A percentile compares a stretch with the other conserved stretches of the same genome.
Evolutionary conservation across 2,329 filamentous ascomycete genomes (phyloP).

Genomic region (Biscogniauxia mediterranea): DNA sequence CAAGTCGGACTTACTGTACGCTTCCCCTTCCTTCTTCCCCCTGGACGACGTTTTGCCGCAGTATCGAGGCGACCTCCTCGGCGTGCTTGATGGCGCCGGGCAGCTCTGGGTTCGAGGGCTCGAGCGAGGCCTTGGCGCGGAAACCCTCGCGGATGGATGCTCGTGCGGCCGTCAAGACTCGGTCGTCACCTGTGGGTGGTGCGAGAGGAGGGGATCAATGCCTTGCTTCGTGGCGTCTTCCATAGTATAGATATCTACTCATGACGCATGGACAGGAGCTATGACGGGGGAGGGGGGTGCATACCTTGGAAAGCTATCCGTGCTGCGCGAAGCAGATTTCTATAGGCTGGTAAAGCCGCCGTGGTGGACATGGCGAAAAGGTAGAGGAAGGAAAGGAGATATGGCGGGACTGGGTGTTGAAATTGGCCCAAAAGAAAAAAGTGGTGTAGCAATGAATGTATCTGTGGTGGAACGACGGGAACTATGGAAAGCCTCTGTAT

Average conservation of each 20-base stretch:
- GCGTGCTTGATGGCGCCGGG: slow-evolving; percentile 72
- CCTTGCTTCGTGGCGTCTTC: too few relatives aligned
- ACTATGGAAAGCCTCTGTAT: too few relatives aligned
- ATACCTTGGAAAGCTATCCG: slow-evolving; percentile 80
- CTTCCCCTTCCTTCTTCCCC: slow-evolving; percentile 60
- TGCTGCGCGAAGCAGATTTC: slow-evolving; percentile 76
- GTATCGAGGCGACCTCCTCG: slow-evolving; percentile 74
- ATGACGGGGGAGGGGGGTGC: slow-evolving; percentile 7
- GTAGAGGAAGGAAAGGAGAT: background rate
- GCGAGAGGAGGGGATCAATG: background rate
- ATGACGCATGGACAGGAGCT: too few relatives aligned
- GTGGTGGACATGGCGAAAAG: slow-evolving; percentile 40
- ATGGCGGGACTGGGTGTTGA: background rate
- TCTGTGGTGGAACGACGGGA: background rate
- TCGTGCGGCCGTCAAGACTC: slow-evolving; percentile 68
- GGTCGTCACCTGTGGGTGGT: slow-evolving; percentile 60
- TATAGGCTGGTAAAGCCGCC: slow-evolving; percentile 61
- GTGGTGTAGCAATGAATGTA: background rate
- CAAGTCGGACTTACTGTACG: slow-evolving; percentile 59
- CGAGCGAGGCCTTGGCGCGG: slow-evolving; percentile 60
- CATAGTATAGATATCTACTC: too few relatives aligned
- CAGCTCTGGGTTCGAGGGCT: slow-evolving; percentile 56
- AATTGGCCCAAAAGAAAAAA: too few relatives aligned
- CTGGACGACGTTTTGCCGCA: slow-evolving; percentile 86
- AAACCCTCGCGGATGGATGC: slow-evolving; percentile 73